Evolutionary conservation across 306 rosid species (phyloP).

Genomic region (Vigna radiata): DNA sequence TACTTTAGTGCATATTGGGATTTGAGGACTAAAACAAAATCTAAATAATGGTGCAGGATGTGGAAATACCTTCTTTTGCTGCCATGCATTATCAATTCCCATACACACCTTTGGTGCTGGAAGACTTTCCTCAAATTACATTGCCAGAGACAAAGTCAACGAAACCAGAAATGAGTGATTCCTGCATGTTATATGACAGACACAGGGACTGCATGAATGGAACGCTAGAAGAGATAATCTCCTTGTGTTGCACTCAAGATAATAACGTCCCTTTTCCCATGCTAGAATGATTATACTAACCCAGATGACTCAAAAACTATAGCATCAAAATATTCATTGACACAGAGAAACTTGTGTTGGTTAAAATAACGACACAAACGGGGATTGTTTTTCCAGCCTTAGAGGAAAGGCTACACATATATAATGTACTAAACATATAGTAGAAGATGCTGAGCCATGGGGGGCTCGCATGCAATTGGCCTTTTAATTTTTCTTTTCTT

Average conservation of each 20-base stretch:
- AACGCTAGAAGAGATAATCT: conserved; percentile 83
- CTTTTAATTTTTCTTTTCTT: conserved; percentile 13
- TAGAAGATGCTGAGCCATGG: conserved; percentile 50
- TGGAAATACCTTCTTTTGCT: conserved; percentile 49
- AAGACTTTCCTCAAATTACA: conserved; percentile 77
- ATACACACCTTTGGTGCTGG: conserved; percentile 75
- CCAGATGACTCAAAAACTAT: conserved; percentile 30
- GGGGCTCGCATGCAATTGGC: conserved; percentile 42
- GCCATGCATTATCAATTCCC: conserved; percentile 62
- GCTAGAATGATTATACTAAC: conserved; percentile 57
- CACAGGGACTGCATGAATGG: conserved; percentile 69
- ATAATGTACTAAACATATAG: conserved; percentile 47
- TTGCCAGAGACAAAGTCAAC: conserved; percentile 58
- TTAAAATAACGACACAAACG: conserved; percentile 59
- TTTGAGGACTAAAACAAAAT: neutral
- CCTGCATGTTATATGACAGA: conserved; percentile 65
- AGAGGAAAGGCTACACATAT: conserved; percentile 48
- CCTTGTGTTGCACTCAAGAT: conserved; percentile 72
- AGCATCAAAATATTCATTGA: conserved; percentile 55
- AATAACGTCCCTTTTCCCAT: conserved; percentile 59
- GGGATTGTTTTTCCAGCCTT: conserved; percentile 51
- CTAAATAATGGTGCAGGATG: conserved; percentile 55
- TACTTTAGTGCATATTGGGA: conserved; percentile 21
- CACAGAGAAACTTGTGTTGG: conserved; percentile 60
- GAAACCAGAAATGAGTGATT: conserved; percentile 61